Conservation (phyloP, 2,329 filamentous ascomycete species). For the Cryphonectria nitschkei region DNA sequence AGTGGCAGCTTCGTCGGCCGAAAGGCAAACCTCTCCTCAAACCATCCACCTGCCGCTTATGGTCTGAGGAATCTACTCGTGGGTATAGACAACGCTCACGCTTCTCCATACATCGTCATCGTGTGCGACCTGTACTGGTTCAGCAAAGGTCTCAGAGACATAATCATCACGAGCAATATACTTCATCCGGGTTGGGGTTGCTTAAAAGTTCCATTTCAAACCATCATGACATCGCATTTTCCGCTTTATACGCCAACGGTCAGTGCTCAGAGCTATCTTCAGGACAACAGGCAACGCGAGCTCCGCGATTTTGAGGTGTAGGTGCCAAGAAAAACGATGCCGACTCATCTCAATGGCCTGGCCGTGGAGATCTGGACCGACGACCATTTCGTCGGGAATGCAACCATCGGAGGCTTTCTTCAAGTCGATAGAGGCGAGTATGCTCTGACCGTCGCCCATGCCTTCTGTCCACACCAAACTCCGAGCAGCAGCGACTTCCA, state of each 20-base stretch:
- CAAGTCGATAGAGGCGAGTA: background rate
- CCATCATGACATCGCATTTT: background rate
- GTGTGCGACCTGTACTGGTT: background rate
- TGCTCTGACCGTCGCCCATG: background rate
- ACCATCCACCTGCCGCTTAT: background rate
- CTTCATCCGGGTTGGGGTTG: background rate
- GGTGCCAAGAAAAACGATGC: background rate
- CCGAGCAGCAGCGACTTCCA: background rate
- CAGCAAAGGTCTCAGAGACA: background rate
- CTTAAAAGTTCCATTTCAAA: background rate
- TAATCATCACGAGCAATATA: background rate
- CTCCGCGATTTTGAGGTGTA: background rate
- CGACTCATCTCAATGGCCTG: background rate
- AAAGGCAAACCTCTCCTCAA: background rate
- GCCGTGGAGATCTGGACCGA: background rate
- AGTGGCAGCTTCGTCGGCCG: background rate
- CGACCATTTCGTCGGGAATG: background rate
- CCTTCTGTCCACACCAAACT: background rate
- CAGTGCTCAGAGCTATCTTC: background rate
- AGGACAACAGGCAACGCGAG: background rate
- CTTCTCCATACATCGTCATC: background rate
- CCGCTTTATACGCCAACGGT: background rate
- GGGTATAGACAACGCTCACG: background rate
- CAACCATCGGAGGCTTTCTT: background rate
- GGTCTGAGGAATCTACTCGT: background rate